These are phyloP conservation scores for Jamesozyma spencerorum DNA, from an alignment of 805 yeast genomes.

Conservation along the genomic window DNA sequence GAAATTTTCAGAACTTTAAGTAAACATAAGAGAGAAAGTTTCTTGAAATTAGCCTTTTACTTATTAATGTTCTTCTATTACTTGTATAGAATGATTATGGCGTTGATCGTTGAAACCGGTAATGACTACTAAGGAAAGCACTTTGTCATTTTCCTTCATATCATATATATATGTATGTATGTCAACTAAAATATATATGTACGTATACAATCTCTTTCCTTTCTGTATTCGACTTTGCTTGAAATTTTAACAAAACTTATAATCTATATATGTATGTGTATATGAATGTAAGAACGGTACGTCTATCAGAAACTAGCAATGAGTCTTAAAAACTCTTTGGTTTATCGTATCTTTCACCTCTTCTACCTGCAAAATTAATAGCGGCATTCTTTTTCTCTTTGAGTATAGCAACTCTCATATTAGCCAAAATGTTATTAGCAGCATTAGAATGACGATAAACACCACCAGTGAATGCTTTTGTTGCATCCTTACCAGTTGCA, in stretches of 20 bases:
- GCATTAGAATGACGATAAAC: constrained; percentile 81
- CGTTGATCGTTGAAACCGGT: constrained; percentile 55
- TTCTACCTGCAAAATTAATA: constrained; percentile 34
- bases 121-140: constrained; percentile 4
- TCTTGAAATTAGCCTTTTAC: constrained; percentile 84
- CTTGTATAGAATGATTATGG: constrained; percentile 92
- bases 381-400: constrained; percentile 54
- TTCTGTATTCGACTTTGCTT: too few species aligned
- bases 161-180: too few species aligned
- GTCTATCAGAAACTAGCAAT: too few species aligned
- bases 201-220: too few species aligned
- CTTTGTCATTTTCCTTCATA: too few species aligned
- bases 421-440: constrained; percentile 73
- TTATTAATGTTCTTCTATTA: constrained; percentile 88
- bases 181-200: too few species aligned
- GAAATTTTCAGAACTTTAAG: constrained; percentile 92
- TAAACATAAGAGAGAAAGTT: constrained; percentile 87
- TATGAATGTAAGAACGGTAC: too few species aligned
- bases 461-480: constrained; percentile 78
- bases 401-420: constrained; percentile 74
- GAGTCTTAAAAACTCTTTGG: constrained; percentile 6
- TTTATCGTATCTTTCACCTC: constrained; percentile 27
- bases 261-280: too few species aligned
- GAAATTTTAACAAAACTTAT: too few species aligned
- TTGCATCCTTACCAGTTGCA: constrained; percentile 72